Evolutionary conservation across 169 alveolate species (phyloP).

Genomic region (Plasmodium fragile): DNA sequence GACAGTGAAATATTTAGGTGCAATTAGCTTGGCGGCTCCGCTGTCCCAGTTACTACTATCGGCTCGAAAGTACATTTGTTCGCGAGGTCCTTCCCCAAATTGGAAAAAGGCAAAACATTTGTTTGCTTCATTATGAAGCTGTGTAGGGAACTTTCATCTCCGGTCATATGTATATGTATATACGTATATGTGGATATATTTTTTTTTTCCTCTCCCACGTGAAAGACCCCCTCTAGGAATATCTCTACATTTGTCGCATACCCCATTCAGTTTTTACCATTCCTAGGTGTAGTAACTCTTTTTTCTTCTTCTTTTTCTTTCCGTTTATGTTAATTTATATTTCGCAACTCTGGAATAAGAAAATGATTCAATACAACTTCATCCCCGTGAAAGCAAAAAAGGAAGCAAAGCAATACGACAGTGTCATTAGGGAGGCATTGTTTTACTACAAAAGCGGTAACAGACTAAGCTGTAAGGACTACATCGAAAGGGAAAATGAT

Average conservation of each 20-base stretch:
- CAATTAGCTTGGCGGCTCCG: neutral
- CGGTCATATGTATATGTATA: neutral
- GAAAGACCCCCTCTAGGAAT: neutral
- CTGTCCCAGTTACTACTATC: neutral
- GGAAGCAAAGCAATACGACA: conserved; percentile 21
- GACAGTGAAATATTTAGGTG: neutral
- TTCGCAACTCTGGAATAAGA: neutral
- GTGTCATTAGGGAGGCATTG: conserved; percentile 15
- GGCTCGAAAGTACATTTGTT: neutral
- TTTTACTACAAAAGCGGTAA: conserved; percentile 10
- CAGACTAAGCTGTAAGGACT: neutral
- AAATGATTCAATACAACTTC: conserved; percentile 22
- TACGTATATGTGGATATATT: neutral
- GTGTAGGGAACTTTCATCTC: neutral
- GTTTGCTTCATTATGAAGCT: neutral
- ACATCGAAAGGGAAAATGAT: neutral
- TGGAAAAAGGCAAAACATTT: neutral
- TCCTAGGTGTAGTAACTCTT: neutral
- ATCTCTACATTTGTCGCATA: neutral
- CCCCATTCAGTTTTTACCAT: neutral
- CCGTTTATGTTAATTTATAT: neutral
- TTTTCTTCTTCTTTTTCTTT: conserved; percentile 6
- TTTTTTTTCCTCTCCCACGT: neutral
- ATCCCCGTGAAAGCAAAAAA: conserved; percentile 6
- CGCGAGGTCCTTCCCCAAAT: neutral